Evolutionary conservation across 163 green algal genomes (phyloP), one percentile per base, ranked within the genome.

Genomic region (Picocystis sp.): DNA sequence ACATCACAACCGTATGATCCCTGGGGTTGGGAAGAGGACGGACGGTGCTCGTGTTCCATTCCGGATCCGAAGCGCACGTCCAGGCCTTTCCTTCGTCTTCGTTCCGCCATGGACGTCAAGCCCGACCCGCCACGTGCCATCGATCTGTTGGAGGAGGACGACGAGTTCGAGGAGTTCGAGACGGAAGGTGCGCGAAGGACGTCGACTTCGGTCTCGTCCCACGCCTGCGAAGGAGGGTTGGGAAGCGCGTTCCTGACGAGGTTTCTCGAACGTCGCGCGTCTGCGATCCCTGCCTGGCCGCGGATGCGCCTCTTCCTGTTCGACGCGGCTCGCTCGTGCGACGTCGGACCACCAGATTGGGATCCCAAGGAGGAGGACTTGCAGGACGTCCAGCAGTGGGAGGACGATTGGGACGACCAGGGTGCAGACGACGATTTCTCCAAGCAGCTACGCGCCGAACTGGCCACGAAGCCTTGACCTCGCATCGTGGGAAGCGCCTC

Each of bases 331-430:
- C 5, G 21, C 44, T 50, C 44, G 21, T 50, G 21, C 3, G 5
- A 8, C 55, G 55, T 50, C 6, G 29, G 5, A 33, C 14, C 29
- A 3, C 1, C 52, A 75, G 64, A 74, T 47, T 73, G 67, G 63
- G 54, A 50, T n/a, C 45, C 61, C 23, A 52, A 57, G 21, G 56
- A 70, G 43, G 59, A 62, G 43, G 56, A 67, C 22, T 47, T 55
- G 23, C 62, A 53, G 41, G 64, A 64, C 11, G 60, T 58, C 38
- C 22, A 53, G 24, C 67, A 69, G 54, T 75, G 67, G 67, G 67
- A 75, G 47, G 53, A 75, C 22, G 67, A 75, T 44, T 75, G 67
- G 67, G 67, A 75, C 43, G 67, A 75, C 43, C 51, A 65, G 17
- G 64, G 69, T 24, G 64, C 61, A 22, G 63, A 52, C 23, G 67